These are phyloP conservation scores for Bertia moriformis DNA, from an alignment of 2,329 filamentous ascomycete species.

Conservation along the genomic window DNA sequence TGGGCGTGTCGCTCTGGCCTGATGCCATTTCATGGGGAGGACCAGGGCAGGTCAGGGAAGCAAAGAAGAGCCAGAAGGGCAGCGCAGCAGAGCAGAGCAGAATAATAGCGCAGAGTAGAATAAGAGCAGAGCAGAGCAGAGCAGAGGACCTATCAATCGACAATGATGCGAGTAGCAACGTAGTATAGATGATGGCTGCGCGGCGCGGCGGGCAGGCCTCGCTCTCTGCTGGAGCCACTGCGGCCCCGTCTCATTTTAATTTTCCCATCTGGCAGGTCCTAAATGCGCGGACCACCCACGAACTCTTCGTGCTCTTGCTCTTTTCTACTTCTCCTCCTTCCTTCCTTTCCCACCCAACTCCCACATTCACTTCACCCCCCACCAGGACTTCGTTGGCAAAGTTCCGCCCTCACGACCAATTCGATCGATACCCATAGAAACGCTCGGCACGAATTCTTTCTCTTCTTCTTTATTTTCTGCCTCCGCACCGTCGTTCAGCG, in stretches of 20 bases:
- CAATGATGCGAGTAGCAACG: too few relatives aligned
- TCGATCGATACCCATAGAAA: too few relatives aligned
- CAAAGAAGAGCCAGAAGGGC: too few relatives aligned
- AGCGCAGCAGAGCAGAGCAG: too few relatives aligned
- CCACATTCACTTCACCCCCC: neutral
- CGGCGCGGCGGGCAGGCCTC: neutral
- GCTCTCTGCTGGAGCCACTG: too few relatives aligned
- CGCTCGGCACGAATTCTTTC: too few relatives aligned
- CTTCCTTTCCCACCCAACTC: neutral
- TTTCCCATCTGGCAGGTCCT: neutral
- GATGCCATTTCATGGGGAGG: neutral
- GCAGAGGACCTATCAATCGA: neutral
- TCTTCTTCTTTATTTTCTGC: neutral
- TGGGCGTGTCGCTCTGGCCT: neutral
- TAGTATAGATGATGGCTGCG: too few relatives aligned
- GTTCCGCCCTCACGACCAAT: too few relatives aligned
- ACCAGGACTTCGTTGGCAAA: neutral
- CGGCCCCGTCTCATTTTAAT: neutral
- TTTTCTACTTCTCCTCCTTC: neutral
- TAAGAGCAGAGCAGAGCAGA: too few relatives aligned
- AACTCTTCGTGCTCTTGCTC: neutral
- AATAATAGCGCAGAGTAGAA: too few relatives aligned
- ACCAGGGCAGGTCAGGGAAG: neutral
- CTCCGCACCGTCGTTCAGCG: too few relatives aligned
- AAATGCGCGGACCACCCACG: neutral